Conservation (phyloP, 148 eudicot genomes). For the Silene conica region DNA sequence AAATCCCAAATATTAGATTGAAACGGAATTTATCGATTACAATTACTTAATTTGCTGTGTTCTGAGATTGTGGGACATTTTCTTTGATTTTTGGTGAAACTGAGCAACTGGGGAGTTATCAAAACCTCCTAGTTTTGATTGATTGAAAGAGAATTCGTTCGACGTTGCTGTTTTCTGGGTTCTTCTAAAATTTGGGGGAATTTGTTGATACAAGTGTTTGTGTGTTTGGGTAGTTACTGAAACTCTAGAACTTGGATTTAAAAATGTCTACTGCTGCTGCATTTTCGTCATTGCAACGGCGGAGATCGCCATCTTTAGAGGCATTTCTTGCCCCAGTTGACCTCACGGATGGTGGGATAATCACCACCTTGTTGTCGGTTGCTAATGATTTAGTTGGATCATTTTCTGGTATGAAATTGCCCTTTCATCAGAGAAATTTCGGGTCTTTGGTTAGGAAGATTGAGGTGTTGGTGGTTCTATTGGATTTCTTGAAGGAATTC, state of each 20-base stretch:
- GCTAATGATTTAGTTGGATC: conserved; percentile 46
- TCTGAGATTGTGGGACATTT: too few species aligned
- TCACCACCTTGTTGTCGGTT: conserved; percentile 46
- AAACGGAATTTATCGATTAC: background rate
- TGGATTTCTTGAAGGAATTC: conserved; percentile 52
- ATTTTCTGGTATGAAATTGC: conserved; percentile 34
- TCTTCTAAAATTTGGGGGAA: background rate
- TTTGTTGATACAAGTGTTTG: conserved; percentile 9
- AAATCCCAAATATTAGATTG: background rate
- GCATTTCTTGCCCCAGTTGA: conserved; percentile 85
- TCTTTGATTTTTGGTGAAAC: too few species aligned
- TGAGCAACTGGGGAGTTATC: background rate
- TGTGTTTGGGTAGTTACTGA: background rate
- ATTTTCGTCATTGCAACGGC: conserved; percentile 63
- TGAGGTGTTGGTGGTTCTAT: conserved; percentile 46
- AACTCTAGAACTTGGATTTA: conserved; percentile 3
- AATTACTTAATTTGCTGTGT: background rate
- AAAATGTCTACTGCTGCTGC: conserved; percentile 71
- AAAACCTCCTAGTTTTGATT: background rate
- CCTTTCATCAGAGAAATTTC: conserved; percentile 55
- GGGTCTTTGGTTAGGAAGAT: conserved; percentile 55
- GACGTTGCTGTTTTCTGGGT: background rate
- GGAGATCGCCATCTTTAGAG: conserved; percentile 71
- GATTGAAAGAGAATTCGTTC: background rate
- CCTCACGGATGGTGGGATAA: conserved; percentile 47